phyloP scores from a whole-genome alignment of 768 basidiomycete genomes.

The Amanita muscaria region DNA sequence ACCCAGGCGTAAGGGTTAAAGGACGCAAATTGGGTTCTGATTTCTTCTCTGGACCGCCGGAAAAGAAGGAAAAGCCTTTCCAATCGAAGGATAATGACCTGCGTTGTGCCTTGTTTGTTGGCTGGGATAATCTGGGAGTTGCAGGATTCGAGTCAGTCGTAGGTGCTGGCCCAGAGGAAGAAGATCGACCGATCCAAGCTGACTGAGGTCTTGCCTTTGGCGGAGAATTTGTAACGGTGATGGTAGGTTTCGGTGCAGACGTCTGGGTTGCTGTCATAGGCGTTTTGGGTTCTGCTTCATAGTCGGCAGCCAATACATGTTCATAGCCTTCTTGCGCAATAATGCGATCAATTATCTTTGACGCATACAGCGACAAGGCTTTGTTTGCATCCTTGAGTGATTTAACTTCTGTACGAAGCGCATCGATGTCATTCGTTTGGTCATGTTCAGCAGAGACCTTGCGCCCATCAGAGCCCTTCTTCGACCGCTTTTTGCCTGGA shows the following conservation, averaged over 20 bases:
- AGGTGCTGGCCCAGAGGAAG: slow-evolving; percentile 22
- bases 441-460: slow-evolving; percentile 35
- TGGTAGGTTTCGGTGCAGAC: slow-evolving; percentile 17
- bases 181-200: slow-evolving; percentile 38
- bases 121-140: slow-evolving; percentile 15
- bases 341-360: slow-evolving; percentile 96
- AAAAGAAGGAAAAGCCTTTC: slow-evolving; percentile 70
- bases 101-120: slow-evolving; percentile 42
- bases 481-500: slow-evolving; percentile 42
- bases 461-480: slow-evolving; percentile 34
- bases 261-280: slow-evolving; percentile 31
- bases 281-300: slow-evolving; percentile 51
- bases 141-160: slow-evolving; percentile 17
- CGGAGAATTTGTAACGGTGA: slow-evolving; percentile 20
- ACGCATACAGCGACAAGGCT: slow-evolving; percentile 88
- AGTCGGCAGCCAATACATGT: slow-evolving; percentile 91
- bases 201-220: slow-evolving; percentile 57
- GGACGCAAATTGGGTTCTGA: slow-evolving; percentile 55
- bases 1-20: slow-evolving; percentile 63
- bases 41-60: slow-evolving; percentile 49
- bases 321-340: slow-evolving; percentile 96
- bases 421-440: slow-evolving; percentile 52
- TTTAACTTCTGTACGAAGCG: slow-evolving; percentile 82
- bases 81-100: slow-evolving; percentile 82
- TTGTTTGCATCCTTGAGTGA: slow-evolving; percentile 93